These are phyloP conservation scores for Rauvolfia tetraphylla DNA, from an alignment of 257 asterid genomes.

Conservation along the genomic window DNA sequence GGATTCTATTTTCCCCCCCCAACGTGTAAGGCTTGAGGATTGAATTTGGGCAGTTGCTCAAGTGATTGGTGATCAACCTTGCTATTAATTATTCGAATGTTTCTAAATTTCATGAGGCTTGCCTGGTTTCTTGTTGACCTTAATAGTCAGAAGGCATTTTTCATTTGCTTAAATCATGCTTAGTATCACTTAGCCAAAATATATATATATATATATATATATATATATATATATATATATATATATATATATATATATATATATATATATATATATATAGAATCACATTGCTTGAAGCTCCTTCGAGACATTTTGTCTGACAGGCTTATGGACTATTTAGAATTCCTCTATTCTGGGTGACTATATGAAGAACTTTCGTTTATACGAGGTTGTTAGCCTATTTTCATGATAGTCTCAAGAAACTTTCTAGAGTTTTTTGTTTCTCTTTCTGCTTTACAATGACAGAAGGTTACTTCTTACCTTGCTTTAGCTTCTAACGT, in stretches of 20 bases:
- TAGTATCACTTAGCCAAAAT: no score
- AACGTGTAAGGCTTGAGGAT: no score
- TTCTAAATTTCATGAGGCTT: background rate
- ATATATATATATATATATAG: no score
- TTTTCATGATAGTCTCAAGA: background rate
- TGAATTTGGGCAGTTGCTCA: background rate
- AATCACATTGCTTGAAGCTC: no score
- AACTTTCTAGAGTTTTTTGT: background rate
- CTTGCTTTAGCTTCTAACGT: background rate
- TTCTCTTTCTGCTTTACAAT: background rate
- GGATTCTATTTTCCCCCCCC: no score
- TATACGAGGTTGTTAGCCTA: background rate
- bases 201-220: no score
- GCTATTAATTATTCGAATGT: no score
- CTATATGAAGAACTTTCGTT: no score
- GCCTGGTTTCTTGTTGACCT: background rate
- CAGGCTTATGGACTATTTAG: background rate
- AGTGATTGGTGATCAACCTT: background rate
- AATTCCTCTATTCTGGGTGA: background rate
- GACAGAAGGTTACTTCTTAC: background rate
- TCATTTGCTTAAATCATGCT: background rate
- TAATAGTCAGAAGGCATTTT: background rate
- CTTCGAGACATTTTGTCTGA: no score
- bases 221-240: no score
- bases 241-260: no score